Evolutionary conservation across 208 protist genomes (phyloP).

Genomic region (Wallacemonas sp.): DNA sequence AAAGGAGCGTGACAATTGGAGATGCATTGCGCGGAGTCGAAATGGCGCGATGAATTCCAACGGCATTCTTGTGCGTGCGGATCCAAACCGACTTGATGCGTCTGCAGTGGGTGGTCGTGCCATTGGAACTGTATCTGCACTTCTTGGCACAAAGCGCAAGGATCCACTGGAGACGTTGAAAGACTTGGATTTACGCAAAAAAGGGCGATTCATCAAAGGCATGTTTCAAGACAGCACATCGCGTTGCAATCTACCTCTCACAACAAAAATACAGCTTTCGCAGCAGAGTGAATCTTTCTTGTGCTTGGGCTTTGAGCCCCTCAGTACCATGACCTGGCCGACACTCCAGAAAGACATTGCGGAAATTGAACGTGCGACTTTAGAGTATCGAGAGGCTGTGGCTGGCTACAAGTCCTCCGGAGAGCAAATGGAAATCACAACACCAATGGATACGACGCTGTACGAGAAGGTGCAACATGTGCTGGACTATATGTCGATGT

Average conservation of each 20-base stretch:
- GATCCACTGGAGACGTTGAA: slow-evolving; percentile 75
- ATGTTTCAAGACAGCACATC: slow-evolving; percentile 59
- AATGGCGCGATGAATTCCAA: slow-evolving; percentile 83
- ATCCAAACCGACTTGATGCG: slow-evolving; percentile 13
- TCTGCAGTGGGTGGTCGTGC: slow-evolving; percentile 28
- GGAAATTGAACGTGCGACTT: slow-evolving; percentile 53
- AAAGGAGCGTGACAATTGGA: slow-evolving; percentile 71
- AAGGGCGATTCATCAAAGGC: slow-evolving; percentile 75
- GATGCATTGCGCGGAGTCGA: slow-evolving; percentile 58
- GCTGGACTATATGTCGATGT: slow-evolving; percentile 74
- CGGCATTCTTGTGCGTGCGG: slow-evolving; percentile 65
- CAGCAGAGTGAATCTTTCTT: slow-evolving; percentile 81
- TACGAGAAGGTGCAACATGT: slow-evolving; percentile 50
- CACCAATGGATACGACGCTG: slow-evolving; percentile 48
- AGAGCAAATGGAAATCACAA: slow-evolving; percentile 61
- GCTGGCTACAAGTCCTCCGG: slow-evolving; percentile 61
- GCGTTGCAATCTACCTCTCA: slow-evolving; percentile 67
- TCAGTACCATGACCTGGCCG: slow-evolving; percentile 66
- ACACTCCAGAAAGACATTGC: slow-evolving; percentile 32
- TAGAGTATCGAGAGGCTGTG: slow-evolving; percentile 62
- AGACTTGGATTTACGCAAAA: slow-evolving; percentile 79
- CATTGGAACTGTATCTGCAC: slow-evolving; percentile 69
- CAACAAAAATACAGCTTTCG: slow-evolving; percentile 78
- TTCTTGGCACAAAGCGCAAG: slow-evolving; percentile 61
- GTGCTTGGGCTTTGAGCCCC: slow-evolving; percentile 80